Evolutionary conservation across 1,284 basidiomycete genomes (phyloP), one percentile per base, ranked within the genome.

Genomic region (Rhodotorula sp.): DNA sequence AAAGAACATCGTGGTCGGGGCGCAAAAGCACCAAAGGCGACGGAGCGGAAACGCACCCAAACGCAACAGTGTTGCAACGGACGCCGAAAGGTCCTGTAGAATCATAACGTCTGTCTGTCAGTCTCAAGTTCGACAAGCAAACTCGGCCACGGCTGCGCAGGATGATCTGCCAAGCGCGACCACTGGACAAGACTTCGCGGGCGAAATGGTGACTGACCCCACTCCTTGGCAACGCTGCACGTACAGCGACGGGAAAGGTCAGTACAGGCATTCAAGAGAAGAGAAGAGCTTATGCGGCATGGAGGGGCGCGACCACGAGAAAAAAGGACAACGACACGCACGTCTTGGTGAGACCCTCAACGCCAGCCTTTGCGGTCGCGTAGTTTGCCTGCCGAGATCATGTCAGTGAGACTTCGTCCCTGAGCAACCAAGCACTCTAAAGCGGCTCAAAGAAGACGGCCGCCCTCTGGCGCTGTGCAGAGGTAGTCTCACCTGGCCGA

Each of bases 51-150:
- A 92, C 87, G 70, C 87, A 85, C 47, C 90, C 91, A 76, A 88
- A 92, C 15, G 91, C 91, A 60, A 93, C 83, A 3, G 89, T 89
- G 83, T 93, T 92, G 59, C 89, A 88, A 62, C 90, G 88, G 16
- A 93, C 91, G 76, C 89, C 89, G 80, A 90, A 93, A 14, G 71
- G 61, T 49, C 65, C 69, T 68, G 59, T 3, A 12, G 4, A 14
- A n/a, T 3, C 4, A 39, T 7, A 2, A 16, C 14, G 5, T 0
- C n/a, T 39, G 14, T 2, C 10, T 3, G 34, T 46, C 23, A 71
- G 47, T 15, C 26, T 0, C 2, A 0, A 18, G 12, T n/a, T 49
- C 20, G 5, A 23, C 56, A 29, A 18, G 26, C 1, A 1, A 0
- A 31, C 29, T 1, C 3, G 18, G 7, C 39, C 8, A 23, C 12